Evolutionary conservation across 495 filamentous ascomycete species (phyloP), one percentile per base, ranked within the genome.

Genomic region (Aspergillus hancockii): DNA sequence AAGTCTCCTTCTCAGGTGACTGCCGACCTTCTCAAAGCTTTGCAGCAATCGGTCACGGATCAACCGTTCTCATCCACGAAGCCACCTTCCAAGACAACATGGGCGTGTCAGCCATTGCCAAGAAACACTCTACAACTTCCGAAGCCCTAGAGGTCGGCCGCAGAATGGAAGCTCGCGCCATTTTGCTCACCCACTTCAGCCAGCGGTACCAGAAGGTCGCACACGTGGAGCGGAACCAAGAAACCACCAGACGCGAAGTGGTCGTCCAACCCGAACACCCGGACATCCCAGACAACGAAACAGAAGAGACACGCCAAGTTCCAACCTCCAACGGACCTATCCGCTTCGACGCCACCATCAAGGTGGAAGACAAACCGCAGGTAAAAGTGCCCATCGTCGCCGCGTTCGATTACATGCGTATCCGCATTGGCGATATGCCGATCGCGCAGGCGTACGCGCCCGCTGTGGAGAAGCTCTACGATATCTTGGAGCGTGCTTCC

Each of bases 61-160:
- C 89, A 1, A 94, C 92, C 4, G 76, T 98, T 3, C 80, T 97
- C 2, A 84, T 98, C 51, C 94, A 98, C 77, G 94, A 98, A 80
- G 92, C 93, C 58, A 98, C 94, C 0, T 98, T 98, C 64, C 89
- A 93, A 38, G 88, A 96, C 62, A 89, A 94, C 64, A 79, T 96
- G 52, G 41, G 67, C 14, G 86, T 81, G 4, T 91, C 95, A 52
- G 94, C 94, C 12, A 67, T 81, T 1, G 91, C 90, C 36, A 98
- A 98, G 82, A 93, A 88, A 66, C 94, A 98, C 72, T 89, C 82
- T 19, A 98, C 94, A 8, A 87, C 88, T 38, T 77, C 81, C 16
- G 94, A 98, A 73, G 94, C 94, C 14, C 77, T 98, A 14, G 83
- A 79, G 41, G 82, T 97, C 6, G 95, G 86, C 23, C 80, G 79